Base-by-base conservation (phyloP, 2,329 filamentous ascomycete species). In the Arachnopeziza araneosa region DNA sequence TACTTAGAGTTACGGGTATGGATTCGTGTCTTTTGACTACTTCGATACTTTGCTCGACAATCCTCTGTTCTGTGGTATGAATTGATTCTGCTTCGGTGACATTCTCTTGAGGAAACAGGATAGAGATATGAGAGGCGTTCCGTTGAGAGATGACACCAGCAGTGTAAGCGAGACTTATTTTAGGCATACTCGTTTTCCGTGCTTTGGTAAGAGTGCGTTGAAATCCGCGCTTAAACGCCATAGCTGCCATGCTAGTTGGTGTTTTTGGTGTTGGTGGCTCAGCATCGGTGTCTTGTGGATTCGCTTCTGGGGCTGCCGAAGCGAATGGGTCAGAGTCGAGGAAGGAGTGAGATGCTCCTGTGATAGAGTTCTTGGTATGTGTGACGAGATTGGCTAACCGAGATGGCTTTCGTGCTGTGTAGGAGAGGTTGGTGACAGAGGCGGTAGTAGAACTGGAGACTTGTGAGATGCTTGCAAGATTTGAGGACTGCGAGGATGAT, bases 321-420 rank as follows among this genome's bases (percentile, higher is more conserved):
- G 63, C 63, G 30, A 67, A 71, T 21, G 69, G 69, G 26, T 71
- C 69, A 12, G 62, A 65, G 24, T 63, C 49, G 12, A 71, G 64
- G 61, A 71, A 71, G n/a, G 66, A 58, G 52, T 68, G 64, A 17
- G 59, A 54, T 22, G 32, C 44, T 5, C 36, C 36, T 14, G 12
- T 55, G 24, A 19, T 56, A 54, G 54, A 60, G 54, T 44, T 26
- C 58, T 62, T 24, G 21, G 54, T 24, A 61, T 65, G 22, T 60
- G 64, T 23, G 54, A 58, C 36, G 60, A 63, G 30, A 59, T 61
- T 19, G 65, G 62, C 61, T 22, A 65, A 56, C 12, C 66, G 60
- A 22, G 19, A 24, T 50, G 52, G 23, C 48, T 52, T 30, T n/a
- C 48, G 23, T 22, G 36, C 36, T 44, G 57, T 9, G 54, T 9